A percentile compares a stretch with the other conserved stretches of the same genome.
These are phyloP conservation scores for Fusarium robinianum DNA, from an alignment of 2,329 filamentous ascomycete genomes.

Conservation along the genomic window DNA sequence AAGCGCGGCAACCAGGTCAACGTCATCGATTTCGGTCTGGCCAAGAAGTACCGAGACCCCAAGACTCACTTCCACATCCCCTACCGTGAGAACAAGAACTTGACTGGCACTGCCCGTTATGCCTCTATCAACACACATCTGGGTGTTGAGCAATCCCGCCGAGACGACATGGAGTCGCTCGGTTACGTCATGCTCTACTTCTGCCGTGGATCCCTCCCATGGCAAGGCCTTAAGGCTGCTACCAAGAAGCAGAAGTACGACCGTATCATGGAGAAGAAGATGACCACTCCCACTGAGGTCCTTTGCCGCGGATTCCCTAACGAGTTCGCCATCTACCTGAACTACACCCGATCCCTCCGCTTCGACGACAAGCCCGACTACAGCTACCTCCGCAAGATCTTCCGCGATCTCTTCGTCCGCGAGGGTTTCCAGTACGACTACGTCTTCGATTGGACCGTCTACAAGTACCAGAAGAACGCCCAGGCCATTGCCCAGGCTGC, in stretches of 20 bases:
- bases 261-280: constrained; percentile 99
- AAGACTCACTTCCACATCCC: constrained; percentile 99
- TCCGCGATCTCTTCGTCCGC: constrained; percentile 97
- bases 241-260: constrained; percentile 99
- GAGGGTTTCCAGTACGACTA: constrained; percentile 99
- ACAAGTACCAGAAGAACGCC: constrained; percentile 99
- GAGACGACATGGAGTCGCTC: constrained; percentile 98
- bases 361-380: constrained; percentile 99
- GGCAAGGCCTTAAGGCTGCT: constrained; percentile 97
- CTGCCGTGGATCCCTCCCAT: constrained; percentile 96
- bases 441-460: constrained; percentile 99
- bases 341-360: constrained; percentile 97
- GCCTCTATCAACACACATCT: constrained; percentile 98
- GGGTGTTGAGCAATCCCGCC: constrained; percentile 97
- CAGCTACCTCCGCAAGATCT: constrained; percentile 99
- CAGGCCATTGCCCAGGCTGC: constrained; percentile 88
- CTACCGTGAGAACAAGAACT: constrained; percentile 99
- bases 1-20: constrained; percentile 99
- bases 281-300: constrained; percentile 98
- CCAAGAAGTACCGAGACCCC: constrained; percentile 99
- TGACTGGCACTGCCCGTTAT: constrained; percentile 98
- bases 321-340: constrained; percentile 99
- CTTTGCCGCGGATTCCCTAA: constrained; percentile 99
- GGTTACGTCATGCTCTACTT: constrained; percentile 99
- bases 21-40: constrained; percentile 97